Evolutionary conservation across 2,329 filamentous ascomycete genomes (phyloP), one percentile per base, ranked within the genome.

Genomic region (Emmonsiellopsis sp.): DNA sequence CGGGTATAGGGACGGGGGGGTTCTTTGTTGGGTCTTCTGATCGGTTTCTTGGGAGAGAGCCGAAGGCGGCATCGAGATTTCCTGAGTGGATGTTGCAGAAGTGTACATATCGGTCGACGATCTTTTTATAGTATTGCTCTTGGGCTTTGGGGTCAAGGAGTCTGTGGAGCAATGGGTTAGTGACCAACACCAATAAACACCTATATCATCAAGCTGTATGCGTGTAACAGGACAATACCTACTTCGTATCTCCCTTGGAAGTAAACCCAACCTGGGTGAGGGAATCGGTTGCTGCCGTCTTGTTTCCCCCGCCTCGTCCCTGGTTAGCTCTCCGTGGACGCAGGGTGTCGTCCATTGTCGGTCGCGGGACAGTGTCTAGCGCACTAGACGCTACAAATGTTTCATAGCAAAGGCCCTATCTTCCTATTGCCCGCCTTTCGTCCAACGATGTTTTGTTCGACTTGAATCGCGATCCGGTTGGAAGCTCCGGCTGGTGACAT

Each of bases 171-270:
- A 50, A 73, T 72, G 20, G 51, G 58, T 55, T 48, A 30, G 40
- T 46, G 30, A 7, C 15, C 34, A 41, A 8, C 42, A 46, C 44
- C 37, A 58, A 53, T 9, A 30, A 16, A 50, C 26, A 38, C 45
- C n/a, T 42, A 44, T 42, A 35, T 32, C 20, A 20, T n/a, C n/a
- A 41, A 49, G 56, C 32, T 52, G 40, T 49, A 44, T 57, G 56
- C 31, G 16, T 26, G 10, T 37, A 40, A 3, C 42, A 26, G 20
- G 5, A 26, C 20, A 26, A 26, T 20, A 57, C 63, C 51, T 76
- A 92, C 90, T 87, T 85, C 47, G 79, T 87, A 69, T 97, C 92
- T 51, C 92, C 92, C 66, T 95, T 96, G 2, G 90, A 95, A 4
- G 89, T 89, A 59, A 95, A 78, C 1, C 92, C 91, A 60, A 94